Base-by-base conservation (phyloP, 2,329 filamentous ascomycete genomes). In the Claviceps purpurea region DNA sequence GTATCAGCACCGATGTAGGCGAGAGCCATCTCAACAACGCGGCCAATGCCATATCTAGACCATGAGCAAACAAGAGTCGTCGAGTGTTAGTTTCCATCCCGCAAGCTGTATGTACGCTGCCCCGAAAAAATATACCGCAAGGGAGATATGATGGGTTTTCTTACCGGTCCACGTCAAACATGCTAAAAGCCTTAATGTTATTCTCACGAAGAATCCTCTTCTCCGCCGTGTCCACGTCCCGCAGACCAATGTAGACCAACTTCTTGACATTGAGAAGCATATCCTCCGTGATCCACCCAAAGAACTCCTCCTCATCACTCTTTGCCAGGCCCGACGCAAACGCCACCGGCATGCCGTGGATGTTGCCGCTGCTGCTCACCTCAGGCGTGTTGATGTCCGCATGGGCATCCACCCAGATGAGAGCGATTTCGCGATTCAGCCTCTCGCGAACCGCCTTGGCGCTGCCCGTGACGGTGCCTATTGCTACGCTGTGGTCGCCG, bases 371-470 rank as follows among this genome's bases (percentile, higher is more conserved):
- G 43, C 78, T 86, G 58, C 85, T 91, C 47, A 81, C 85, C 78
- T 97, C 90, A 50, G 91, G 93, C 1, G 87, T 89, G 73, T 98
- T 98, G 75, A 98, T 96, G 69, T 98, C 93, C 51, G 91, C 85
- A 69, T 98, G 93, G 26, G 93, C 93, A 69, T 98, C 93, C 37
- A 98, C 93, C 93, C 93, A 98, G 67, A 98, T 94, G 53, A 98
- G 88, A 13, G 89, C 93, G 56, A 96, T 83, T 61, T 97, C 91
- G 52, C 85, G 78, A 45, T 74, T 81, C 54, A 95, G 73, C 18
- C 91, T 75, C 75, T 98, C 90, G 54, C 87, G 81, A 42, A 88
- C 84, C 0, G 91, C 93, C 72, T 85, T 87, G 39, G 90, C 87
- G 1, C 85, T 88, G 42, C 93, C 93, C 30, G 85, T 85, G 60